Evolutionary conservation across 2,329 filamentous ascomycete species (phyloP).

Genomic region (Laburnicola sp.): DNA sequence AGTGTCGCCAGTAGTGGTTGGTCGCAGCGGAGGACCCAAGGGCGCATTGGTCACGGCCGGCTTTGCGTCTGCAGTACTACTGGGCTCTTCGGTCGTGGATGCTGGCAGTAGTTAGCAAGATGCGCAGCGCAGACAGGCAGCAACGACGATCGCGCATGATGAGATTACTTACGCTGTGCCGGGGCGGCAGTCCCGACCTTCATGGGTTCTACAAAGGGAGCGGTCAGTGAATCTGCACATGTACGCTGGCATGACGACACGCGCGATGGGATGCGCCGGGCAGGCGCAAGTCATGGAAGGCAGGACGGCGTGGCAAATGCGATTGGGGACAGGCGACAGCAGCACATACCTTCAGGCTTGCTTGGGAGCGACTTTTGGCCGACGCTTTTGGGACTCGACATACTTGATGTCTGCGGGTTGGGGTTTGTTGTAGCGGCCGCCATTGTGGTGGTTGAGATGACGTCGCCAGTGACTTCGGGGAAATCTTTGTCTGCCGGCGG

Average conservation of each 20-base stretch:
- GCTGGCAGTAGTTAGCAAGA: constrained; percentile 22
- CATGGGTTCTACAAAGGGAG: constrained; percentile 23
- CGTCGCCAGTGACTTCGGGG: constrained; percentile 7
- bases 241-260: constrained; percentile 2
- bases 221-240: constrained; percentile 4
- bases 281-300: background rate
- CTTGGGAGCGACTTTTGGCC: background rate
- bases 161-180: constrained; percentile 30
- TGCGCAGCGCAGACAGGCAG: constrained; percentile 7
- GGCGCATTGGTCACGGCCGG: constrained; percentile 48
- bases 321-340: constrained; percentile 1
- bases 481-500: constrained; percentile 2
- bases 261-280: background rate
- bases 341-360: constrained; percentile 9
- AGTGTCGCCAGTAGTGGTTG: constrained; percentile 48
- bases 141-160: constrained; percentile 1
- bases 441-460: constrained; percentile 9
- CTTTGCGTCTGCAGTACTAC: constrained; percentile 32
- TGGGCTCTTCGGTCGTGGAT: constrained; percentile 24
- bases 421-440: constrained; percentile 8
- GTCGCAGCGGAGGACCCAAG: constrained; percentile 56
- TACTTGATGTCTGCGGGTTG: constrained; percentile 6
- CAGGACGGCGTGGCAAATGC: background rate
- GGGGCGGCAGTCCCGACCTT: constrained; percentile 29
- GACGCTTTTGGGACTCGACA: constrained; percentile 7